Percentiles rank a stretch among this genome's conserved stretches.
phyloP scores from a whole-genome alignment of 2,329 filamentous ascomycete genomes.

The Aureobasidium namibiae region DNA sequence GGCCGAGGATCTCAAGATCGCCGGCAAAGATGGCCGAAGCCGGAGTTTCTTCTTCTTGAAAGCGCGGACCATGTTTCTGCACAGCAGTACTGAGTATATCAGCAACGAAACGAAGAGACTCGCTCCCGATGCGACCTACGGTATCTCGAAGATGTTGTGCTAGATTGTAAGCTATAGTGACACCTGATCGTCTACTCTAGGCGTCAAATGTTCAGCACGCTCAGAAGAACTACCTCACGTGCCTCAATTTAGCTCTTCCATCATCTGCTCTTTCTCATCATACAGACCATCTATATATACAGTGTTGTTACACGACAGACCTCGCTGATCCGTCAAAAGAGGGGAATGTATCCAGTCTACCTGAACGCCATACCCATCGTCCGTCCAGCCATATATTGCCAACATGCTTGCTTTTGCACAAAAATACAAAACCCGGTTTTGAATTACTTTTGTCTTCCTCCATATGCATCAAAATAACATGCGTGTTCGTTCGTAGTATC shows the following conservation, averaged over 20 bases:
- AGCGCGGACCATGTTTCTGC: not conserved
- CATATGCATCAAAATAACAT: not conserved
- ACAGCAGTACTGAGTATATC: no score
- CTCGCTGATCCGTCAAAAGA: not conserved
- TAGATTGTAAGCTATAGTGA: no score
- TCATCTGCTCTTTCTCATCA: not conserved
- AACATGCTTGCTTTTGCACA: conserved; percentile 4
- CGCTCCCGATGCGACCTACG: no score
- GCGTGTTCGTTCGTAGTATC: not conserved
- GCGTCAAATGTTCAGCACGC: no score
- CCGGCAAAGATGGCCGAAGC: not conserved
- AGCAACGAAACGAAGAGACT: no score
- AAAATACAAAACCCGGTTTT: not conserved
- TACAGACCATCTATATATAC: conserved; percentile 7
- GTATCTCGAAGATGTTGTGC: no score
- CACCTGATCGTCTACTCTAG: no score
- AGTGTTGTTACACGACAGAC: conserved; percentile 10
- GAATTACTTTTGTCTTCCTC: not conserved
- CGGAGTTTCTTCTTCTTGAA: not conserved
- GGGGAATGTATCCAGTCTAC: conserved; percentile 8
- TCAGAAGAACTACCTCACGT: not conserved
- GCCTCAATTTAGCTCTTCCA: not conserved
- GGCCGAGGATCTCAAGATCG: not conserved
- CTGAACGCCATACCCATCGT: conserved; percentile 6
- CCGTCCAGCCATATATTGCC: not conserved